These are phyloP conservation scores for Rhodotorula sp. DNA, from an alignment of 1,284 basidiomycete genomes.

Conservation along the genomic window DNA sequence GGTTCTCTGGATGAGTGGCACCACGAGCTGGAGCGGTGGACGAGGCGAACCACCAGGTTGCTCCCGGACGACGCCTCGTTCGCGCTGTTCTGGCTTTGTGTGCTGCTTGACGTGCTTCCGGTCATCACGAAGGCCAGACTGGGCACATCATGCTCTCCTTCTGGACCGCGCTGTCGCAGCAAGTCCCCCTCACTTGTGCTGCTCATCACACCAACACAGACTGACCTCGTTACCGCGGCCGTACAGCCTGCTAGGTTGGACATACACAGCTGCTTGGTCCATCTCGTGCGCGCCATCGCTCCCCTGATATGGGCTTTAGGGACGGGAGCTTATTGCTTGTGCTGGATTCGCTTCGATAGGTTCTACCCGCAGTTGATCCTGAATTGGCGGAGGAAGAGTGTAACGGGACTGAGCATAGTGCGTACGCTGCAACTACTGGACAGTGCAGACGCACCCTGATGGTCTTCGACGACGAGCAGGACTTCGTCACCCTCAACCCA, in stretches of 20 bases:
- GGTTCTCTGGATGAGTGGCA: no score
- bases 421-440: no score
- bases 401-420: slow-evolving; percentile 47
- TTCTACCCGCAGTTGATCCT: slow-evolving; percentile 54
- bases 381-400: slow-evolving; percentile 50
- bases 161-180: slow-evolving; percentile 8
- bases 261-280: slow-evolving; percentile 34
- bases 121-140: no score
- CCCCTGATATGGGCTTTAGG: no score
- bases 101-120: background rate
- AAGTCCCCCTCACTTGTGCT: background rate
- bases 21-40: no score
- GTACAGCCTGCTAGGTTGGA: slow-evolving; percentile 28
- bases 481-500: slow-evolving; percentile 53
- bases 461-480: slow-evolving; percentile 38
- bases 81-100: background rate
- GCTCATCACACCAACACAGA: background rate
- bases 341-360: background rate
- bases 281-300: slow-evolving; percentile 7
- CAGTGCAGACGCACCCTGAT: no score
- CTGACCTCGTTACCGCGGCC: background rate
- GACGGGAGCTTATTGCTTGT: no score
- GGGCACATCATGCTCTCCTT: background rate
- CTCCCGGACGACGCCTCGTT: no score
- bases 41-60: no score